phyloP scores from a whole-genome alignment of 441 rosid genomes.

The Corymbia calophylla region DNA sequence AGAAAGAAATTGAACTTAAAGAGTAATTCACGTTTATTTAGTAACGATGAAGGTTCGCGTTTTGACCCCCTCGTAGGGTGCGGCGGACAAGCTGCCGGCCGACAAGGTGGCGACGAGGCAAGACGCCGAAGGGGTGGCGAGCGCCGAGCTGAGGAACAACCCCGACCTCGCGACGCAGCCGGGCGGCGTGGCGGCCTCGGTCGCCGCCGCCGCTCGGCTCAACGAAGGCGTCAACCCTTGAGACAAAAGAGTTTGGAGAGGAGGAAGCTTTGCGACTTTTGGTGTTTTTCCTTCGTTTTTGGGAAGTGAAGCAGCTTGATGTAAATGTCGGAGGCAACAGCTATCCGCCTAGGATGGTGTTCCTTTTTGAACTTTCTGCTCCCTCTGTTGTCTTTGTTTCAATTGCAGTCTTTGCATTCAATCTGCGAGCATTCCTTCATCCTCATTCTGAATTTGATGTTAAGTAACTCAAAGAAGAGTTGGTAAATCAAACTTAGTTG shows the following conservation, averaged over 20 bases:
- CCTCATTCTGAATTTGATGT: background rate
- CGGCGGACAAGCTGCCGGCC: constrained; percentile 32
- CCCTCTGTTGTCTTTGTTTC: background rate
- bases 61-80: constrained; percentile 25
- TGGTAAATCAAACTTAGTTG: background rate
- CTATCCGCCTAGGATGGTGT: background rate
- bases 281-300: background rate
- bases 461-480: background rate
- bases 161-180: constrained; percentile 36
- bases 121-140: constrained; percentile 57
- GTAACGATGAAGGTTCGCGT: background rate
- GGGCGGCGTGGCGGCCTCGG: constrained; percentile 60
- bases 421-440: background rate
- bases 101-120: constrained; percentile 54
- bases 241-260: background rate
- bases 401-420: background rate
- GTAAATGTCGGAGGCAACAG: background rate
- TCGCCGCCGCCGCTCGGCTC: constrained; percentile 62
- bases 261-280: background rate
- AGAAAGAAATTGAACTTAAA: background rate
- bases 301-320: background rate
- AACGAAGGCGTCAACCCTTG: constrained; percentile 17
- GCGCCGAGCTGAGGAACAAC: constrained; percentile 59
- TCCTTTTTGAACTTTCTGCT: background rate
- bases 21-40: background rate